Evolutionary conservation across 768 basidiomycete genomes (phyloP).

Genomic region (Phaeotremella skinneri): DNA sequence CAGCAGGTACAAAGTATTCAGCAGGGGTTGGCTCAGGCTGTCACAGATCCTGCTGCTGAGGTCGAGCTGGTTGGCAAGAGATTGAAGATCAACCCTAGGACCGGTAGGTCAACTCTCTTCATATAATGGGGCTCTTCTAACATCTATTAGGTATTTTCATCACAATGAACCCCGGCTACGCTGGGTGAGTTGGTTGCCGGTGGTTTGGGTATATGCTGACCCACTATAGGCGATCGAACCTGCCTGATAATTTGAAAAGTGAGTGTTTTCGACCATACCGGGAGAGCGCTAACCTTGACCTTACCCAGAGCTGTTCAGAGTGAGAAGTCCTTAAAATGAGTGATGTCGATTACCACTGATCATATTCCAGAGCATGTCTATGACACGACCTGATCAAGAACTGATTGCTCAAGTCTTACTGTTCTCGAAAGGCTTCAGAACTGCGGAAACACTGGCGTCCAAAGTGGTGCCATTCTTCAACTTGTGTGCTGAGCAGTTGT

Average conservation of each 20-base stretch:
- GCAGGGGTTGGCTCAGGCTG: slow-evolving; percentile 81
- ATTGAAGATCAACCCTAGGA: slow-evolving; percentile 88
- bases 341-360: slow-evolving; percentile 12
- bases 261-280: slow-evolving; percentile 8
- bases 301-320: slow-evolving; percentile 86
- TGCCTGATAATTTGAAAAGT: slow-evolving; percentile 57
- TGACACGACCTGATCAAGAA: slow-evolving; percentile 97
- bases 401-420: slow-evolving; percentile 99
- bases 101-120: slow-evolving; percentile 59
- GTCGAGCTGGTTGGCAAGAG: slow-evolving; percentile 95
- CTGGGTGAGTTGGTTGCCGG: slow-evolving; percentile 54
- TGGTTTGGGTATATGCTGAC: not conserved
- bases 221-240: slow-evolving; percentile 66
- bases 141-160: slow-evolving; percentile 79
- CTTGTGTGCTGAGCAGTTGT: slow-evolving; percentile 94
- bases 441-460: slow-evolving; percentile 93
- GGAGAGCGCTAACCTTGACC: not conserved
- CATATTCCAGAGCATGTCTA: slow-evolving; percentile 73
- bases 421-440: slow-evolving; percentile 98
- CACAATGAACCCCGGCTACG: slow-evolving; percentile 98
- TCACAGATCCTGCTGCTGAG: slow-evolving; percentile 78
- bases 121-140: not conserved
- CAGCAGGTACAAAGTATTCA: slow-evolving; percentile 99
- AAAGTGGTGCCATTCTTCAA: slow-evolving; percentile 99
- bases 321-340: slow-evolving; percentile 54